phyloP scores from a whole-genome alignment of 306 rosid species.

The Psophocarpus tetragonolobus region DNA sequence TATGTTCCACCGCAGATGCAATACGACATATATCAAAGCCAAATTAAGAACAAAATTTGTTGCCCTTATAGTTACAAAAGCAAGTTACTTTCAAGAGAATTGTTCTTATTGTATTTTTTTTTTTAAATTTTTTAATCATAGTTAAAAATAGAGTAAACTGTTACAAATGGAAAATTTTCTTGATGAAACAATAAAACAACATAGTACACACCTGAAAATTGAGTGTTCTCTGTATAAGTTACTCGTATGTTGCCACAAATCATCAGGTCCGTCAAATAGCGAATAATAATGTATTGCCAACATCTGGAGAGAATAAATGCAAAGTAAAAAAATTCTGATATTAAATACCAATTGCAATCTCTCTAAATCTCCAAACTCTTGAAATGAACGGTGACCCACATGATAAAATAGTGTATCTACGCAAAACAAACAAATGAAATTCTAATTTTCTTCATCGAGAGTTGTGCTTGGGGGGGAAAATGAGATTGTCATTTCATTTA shows the following conservation, averaged over 20 bases:
- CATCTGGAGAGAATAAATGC: constrained; percentile 58
- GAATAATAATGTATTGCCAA: constrained; percentile 89
- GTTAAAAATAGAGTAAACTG: constrained; percentile 10
- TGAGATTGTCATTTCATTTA: constrained; percentile 13
- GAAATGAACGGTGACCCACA: background rate
- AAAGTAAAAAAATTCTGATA: background rate
- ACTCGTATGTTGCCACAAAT: constrained; percentile 75
- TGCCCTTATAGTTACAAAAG: background rate
- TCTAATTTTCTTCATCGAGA: background rate
- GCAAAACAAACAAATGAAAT: constrained; percentile 8
- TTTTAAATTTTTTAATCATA: background rate
- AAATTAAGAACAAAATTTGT: background rate
- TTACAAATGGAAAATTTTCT: background rate
- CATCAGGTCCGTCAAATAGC: constrained; percentile 85
- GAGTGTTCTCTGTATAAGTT: constrained; percentile 70
- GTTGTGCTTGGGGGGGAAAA: background rate
- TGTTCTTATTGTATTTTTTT: background rate
- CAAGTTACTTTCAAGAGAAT: background rate
- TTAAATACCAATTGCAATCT: constrained; percentile 15
- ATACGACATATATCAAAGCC: background rate
- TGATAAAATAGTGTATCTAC: constrained; percentile 25
- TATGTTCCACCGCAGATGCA: background rate
- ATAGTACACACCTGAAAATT: constrained; percentile 61
- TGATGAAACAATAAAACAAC: background rate
- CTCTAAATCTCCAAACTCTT: background rate